Evolutionary conservation across 306 rosid species (phyloP).

Genomic region (Quercus wislizeni): DNA sequence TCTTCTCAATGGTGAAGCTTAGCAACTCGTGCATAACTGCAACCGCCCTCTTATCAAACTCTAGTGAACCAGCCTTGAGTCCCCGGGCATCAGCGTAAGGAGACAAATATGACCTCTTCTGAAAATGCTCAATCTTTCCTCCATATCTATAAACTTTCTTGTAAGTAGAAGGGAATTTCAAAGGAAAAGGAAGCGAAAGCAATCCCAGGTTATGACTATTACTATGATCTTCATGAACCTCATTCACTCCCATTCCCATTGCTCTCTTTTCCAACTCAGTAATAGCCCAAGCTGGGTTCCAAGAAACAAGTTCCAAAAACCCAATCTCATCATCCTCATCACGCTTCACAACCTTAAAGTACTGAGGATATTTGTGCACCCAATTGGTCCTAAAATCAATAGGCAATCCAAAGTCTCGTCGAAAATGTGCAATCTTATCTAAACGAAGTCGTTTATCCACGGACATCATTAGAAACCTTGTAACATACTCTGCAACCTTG

Average conservation of each 20-base stretch:
- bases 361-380: constrained; percentile 65
- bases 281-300: constrained; percentile 79
- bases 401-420: constrained; percentile 52
- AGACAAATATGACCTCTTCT: constrained; percentile 67
- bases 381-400: constrained; percentile 46
- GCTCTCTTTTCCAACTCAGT: constrained; percentile 79
- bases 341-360: constrained; percentile 44
- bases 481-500: constrained; percentile 64
- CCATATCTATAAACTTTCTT: constrained; percentile 50
- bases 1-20: constrained; percentile 78
- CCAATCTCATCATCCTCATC: constrained; percentile 44
- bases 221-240: neutral
- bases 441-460: constrained; percentile 56
- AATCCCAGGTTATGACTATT: constrained; percentile 37
- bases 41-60: constrained; percentile 85
- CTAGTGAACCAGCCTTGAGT: constrained; percentile 63
- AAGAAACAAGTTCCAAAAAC: constrained; percentile 73
- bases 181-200: constrained; percentile 46
- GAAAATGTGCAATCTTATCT: constrained; percentile 56
- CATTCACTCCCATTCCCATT: constrained; percentile 23
- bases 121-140: constrained; percentile 69
- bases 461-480: constrained; percentile 79
- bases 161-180: constrained; percentile 73
- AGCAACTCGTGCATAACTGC: constrained; percentile 89
- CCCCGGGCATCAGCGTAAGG: constrained; percentile 83